A percentile compares a stretch with the other conserved stretches of the same genome.
phyloP scores from a whole-genome alignment of 371 early-diverging fungal genomes.

The Circinella minor region DNA sequence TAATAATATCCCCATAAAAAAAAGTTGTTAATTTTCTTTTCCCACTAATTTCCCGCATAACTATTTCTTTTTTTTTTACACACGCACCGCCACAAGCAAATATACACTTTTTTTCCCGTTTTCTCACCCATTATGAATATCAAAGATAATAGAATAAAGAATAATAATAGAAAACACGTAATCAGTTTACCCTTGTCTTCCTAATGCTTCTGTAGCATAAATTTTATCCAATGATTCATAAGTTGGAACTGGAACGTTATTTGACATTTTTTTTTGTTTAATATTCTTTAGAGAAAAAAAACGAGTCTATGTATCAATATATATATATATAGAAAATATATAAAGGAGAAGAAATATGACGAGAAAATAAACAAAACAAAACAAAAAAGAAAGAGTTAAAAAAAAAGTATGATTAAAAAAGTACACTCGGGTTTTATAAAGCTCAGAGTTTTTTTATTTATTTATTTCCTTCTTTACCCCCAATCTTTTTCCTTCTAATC shows the following conservation, averaged over 20 bases:
- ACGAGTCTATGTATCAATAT: no score
- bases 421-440: no score
- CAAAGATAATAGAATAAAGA: neutral
- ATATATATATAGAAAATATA: no score
- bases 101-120: neutral
- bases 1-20: slow-evolving; percentile 13
- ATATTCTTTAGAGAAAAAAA: neutral
- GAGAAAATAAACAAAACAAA: no score
- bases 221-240: slow-evolving; percentile 43
- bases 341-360: no score
- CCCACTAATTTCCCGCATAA: neutral
- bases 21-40: neutral
- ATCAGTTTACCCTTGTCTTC: slow-evolving; percentile 42
- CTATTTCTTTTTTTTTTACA: neutral
- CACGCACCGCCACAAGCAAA: neutral
- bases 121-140: neutral
- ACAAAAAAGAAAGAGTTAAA: no score
- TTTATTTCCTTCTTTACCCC: no score
- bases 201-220: slow-evolving; percentile 37
- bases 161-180: neutral
- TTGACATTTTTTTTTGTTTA: neutral
- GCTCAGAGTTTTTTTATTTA: no score
- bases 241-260: slow-evolving; percentile 42
- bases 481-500: no score
- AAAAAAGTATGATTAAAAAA: no score